These are phyloP conservation scores for Cryptosporidium sp. DNA, from an alignment of 169 alveolate genomes.

Conservation along the genomic window DNA sequence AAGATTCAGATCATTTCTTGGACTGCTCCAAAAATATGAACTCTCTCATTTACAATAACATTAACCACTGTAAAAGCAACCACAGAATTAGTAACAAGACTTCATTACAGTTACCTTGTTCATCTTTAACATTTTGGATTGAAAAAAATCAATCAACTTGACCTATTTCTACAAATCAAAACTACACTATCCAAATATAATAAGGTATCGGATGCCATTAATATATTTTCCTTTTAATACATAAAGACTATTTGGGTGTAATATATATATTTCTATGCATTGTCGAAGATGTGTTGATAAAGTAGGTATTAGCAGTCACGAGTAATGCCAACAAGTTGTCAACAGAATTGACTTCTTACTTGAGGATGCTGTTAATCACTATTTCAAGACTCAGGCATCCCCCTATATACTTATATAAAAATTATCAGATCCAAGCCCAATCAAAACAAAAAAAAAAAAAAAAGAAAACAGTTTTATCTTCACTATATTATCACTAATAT, in stretches of 20 bases:
- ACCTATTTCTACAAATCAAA: neutral
- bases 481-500: neutral
- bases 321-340: neutral
- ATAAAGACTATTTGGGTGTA: neutral
- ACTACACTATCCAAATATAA: neutral
- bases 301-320: neutral
- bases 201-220: neutral
- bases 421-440: neutral
- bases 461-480: neutral
- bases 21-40: constrained; percentile 7
- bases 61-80: neutral
- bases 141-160: neutral
- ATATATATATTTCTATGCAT: neutral
- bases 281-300: neutral
- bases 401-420: neutral
- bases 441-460: no score
- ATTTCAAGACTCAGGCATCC: neutral
- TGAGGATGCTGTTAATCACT: neutral
- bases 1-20: constrained; percentile 30
- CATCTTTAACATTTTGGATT: constrained; percentile 1
- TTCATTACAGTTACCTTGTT: neutral
- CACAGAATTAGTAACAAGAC: neutral
- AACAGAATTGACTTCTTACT: neutral
- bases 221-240: neutral
- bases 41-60: neutral